Conservation (phyloP, 257 asterid genomes). For the Ophiorrhiza pumila region DNA sequence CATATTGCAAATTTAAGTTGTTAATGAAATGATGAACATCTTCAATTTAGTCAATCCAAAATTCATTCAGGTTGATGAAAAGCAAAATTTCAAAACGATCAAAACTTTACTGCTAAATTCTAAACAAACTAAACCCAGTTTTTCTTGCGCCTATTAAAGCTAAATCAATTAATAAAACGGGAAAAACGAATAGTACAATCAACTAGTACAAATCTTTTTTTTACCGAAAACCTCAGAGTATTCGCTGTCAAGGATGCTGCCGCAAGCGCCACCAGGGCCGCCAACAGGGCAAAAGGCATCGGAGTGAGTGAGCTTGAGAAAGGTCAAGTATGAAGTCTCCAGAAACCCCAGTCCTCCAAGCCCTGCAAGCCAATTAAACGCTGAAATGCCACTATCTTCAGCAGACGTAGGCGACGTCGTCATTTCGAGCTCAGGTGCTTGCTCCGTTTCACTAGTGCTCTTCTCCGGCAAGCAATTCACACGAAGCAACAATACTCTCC, state of each 20-base stretch:
- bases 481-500: constrained; percentile 38
- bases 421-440: constrained; percentile 41
- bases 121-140: too few relatives aligned
- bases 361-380: constrained; percentile 62
- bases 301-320: constrained; percentile 62
- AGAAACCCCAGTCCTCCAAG: constrained; percentile 83
- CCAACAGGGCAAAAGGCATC: constrained; percentile 83
- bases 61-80: too few relatives aligned
- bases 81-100: too few relatives aligned
- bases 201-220: neutral
- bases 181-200: neutral
- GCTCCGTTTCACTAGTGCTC: constrained; percentile 27
- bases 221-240: constrained; percentile 77
- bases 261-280: constrained; percentile 55
- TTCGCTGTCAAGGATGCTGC: constrained; percentile 66
- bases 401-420: constrained; percentile 22
- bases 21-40: neutral
- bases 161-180: too few relatives aligned
- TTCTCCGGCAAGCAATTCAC: constrained; percentile 59
- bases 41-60: neutral
- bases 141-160: too few relatives aligned
- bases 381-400: constrained; percentile 33
- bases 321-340: constrained; percentile 85
- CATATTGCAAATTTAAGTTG: constrained; percentile 11
- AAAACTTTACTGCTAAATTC: too few relatives aligned